Percentiles rank a stretch among this genome's conserved stretches.
These are phyloP conservation scores for Pogostemon cablin DNA, from an alignment of 257 asterid genomes.

Conservation along the genomic window DNA sequence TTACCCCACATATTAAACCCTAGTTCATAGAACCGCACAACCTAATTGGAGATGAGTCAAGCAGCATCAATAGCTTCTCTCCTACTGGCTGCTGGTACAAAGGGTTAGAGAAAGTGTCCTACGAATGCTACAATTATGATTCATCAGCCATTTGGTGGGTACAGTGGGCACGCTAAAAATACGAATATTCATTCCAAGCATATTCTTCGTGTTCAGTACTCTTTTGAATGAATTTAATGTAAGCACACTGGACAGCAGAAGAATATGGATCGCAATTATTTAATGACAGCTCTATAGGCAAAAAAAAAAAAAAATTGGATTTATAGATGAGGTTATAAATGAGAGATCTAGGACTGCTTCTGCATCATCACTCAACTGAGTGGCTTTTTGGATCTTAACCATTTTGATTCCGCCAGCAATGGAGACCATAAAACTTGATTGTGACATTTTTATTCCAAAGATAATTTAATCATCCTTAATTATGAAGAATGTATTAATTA, in stretches of 20 bases:
- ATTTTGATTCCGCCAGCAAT: no score
- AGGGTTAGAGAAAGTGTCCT: constrained; percentile 83
- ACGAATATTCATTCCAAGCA: constrained; percentile 83
- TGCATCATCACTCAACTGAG: no score
- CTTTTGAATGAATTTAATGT: constrained; percentile 63
- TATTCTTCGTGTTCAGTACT: constrained; percentile 82
- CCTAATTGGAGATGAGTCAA: constrained; percentile 41
- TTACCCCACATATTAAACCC: no score
- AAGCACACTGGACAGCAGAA: constrained; percentile 89
- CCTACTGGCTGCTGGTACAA: constrained; percentile 93
- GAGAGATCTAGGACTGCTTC: constrained; percentile 60
- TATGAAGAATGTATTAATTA: no score
- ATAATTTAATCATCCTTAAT: no score
- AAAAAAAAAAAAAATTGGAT: constrained; percentile 73
- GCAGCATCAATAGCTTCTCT: constrained; percentile 99
- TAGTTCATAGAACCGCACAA: no score
- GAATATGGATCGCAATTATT: constrained; percentile 87
- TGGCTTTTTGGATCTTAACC: no score
- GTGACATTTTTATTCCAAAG: no score
- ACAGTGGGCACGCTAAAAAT: constrained; percentile 89
- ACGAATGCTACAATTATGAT: constrained; percentile 93
- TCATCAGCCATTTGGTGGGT: constrained; percentile 96
- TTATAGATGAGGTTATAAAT: constrained; percentile 84
- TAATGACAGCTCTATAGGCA: constrained; percentile 93
- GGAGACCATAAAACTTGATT: no score